Evolutionary conservation across 148 eudicot genomes (phyloP).

Genomic region (Chenopodium album): DNA sequence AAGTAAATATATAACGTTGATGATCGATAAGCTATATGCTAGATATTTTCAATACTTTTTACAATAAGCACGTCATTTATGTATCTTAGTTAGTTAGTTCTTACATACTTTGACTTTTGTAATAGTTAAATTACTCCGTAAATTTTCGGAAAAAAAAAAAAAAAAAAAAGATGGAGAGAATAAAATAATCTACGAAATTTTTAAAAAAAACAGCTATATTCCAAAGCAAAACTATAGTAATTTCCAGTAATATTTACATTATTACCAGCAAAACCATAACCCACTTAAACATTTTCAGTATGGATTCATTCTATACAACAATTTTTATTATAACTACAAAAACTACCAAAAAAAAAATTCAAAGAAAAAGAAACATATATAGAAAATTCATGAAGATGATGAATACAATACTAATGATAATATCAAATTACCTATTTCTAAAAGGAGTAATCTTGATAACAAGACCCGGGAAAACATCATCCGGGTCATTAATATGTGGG

Average conservation of each 20-base stretch:
- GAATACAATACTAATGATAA: background rate
- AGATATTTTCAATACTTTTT: too few relatives aligned
- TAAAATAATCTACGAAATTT: too few relatives aligned
- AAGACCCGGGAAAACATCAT: conserved; percentile 83
- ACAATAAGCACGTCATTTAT: too few relatives aligned
- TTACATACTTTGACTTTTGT: too few relatives aligned
- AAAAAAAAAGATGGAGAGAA: too few relatives aligned
- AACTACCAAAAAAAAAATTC: background rate
- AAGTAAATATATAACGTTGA: too few relatives aligned
- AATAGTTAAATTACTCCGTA: too few relatives aligned
- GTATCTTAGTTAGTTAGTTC: too few relatives aligned
- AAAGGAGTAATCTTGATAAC: conserved; percentile 66
- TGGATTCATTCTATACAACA: background rate
- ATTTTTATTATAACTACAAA: background rate
- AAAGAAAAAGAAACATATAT: background rate
- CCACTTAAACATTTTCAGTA: background rate
- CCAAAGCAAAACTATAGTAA: background rate
- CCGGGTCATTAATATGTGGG: conserved; percentile 79
- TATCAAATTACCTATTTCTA: conserved; percentile 23
- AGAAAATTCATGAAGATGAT: too few relatives aligned
- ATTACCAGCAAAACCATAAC: background rate
- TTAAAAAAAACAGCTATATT: too few relatives aligned
- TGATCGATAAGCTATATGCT: too few relatives aligned
- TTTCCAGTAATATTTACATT: conserved; percentile 12
- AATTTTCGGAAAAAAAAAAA: too few relatives aligned